Conservation (phyloP, 345 rosid species). For the Draba incana region DNA sequence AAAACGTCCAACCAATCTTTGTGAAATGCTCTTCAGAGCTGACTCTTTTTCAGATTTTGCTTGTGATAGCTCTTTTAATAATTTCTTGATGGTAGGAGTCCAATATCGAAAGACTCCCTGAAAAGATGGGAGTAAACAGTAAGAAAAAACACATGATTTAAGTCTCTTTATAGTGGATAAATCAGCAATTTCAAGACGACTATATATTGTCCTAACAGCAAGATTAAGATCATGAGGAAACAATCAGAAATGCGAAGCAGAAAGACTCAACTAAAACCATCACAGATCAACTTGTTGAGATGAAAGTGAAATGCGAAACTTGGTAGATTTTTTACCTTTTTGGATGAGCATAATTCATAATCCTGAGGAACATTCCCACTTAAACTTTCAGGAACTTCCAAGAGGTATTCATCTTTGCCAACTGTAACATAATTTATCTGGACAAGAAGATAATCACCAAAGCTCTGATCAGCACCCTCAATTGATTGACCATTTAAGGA, state of each 20-base stretch:
- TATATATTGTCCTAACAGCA: conserved; percentile 13
- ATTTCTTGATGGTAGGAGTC: conserved; percentile 80
- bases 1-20: conserved; percentile 70
- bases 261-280: conserved; percentile 18
- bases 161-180: conserved; percentile 11
- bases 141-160: conserved; percentile 7
- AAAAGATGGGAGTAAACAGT: conserved; percentile 22
- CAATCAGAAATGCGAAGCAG: neutral
- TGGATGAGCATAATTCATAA: conserved; percentile 93
- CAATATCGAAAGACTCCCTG: conserved; percentile 94
- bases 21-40: conserved; percentile 75
- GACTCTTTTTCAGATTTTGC: conserved; percentile 84
- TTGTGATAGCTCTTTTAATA: conserved; percentile 66
- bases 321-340: conserved; percentile 60
- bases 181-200: conserved; percentile 19
- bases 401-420: conserved; percentile 84
- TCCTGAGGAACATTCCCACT: conserved; percentile 72
- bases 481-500: conserved; percentile 20
- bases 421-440: conserved; percentile 89
- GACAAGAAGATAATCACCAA: conserved; percentile 39
- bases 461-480: conserved; percentile 27
- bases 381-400: conserved; percentile 88
- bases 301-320: conserved; percentile 17
- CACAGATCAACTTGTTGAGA: conserved; percentile 14
- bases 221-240: conserved; percentile 9